These are phyloP conservation scores for Cystobasidiaceae sp. DNA, from an alignment of 1,284 basidiomycete genomes.

Conservation along the genomic window DNA sequence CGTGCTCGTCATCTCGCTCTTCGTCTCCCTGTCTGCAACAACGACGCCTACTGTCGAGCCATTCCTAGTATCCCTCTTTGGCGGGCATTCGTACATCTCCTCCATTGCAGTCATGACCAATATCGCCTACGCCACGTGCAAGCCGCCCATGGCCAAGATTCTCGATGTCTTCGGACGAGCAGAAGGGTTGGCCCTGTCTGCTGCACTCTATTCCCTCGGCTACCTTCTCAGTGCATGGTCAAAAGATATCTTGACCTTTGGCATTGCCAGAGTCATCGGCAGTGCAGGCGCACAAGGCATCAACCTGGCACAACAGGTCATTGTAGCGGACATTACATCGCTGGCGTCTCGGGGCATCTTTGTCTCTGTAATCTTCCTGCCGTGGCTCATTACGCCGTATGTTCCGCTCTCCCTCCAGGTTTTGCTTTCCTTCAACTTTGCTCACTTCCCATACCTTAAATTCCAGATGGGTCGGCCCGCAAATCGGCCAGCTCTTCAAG, in stretches of 20 bases:
- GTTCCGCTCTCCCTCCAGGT: no score
- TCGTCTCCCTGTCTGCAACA: slow-evolving; percentile 41
- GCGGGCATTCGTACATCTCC: slow-evolving; percentile 39
- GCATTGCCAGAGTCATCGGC: slow-evolving; percentile 37
- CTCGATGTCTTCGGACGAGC: slow-evolving; percentile 45
- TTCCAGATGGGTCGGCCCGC: slow-evolving; percentile 43
- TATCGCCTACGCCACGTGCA: slow-evolving; percentile 43
- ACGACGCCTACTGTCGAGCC: slow-evolving; percentile 43
- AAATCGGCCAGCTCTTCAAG: slow-evolving; percentile 39
- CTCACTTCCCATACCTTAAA: no score
- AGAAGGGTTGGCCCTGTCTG: slow-evolving; percentile 42
- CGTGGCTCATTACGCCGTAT: slow-evolving; percentile 43
- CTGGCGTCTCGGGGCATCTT: slow-evolving; percentile 42
- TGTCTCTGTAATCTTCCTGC: slow-evolving; percentile 42
- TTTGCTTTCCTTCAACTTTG: no score
- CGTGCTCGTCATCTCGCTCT: slow-evolving; percentile 24
- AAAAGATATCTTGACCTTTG: slow-evolving; percentile 37
- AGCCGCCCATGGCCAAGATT: slow-evolving; percentile 44
- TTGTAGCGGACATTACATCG: slow-evolving; percentile 44
- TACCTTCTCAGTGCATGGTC: slow-evolving; percentile 21
- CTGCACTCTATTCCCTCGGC: slow-evolving; percentile 39
- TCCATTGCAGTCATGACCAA: slow-evolving; percentile 41
- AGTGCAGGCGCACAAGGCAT: slow-evolving; percentile 43
- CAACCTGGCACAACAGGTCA: slow-evolving; percentile 43
- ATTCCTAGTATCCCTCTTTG: slow-evolving; percentile 42